A percentile compares a stretch with the other conserved stretches of the same genome.
phyloP scores from a whole-genome alignment of 2,329 filamentous ascomycete genomes.

The Pseudogymnoascus sp. region DNA sequence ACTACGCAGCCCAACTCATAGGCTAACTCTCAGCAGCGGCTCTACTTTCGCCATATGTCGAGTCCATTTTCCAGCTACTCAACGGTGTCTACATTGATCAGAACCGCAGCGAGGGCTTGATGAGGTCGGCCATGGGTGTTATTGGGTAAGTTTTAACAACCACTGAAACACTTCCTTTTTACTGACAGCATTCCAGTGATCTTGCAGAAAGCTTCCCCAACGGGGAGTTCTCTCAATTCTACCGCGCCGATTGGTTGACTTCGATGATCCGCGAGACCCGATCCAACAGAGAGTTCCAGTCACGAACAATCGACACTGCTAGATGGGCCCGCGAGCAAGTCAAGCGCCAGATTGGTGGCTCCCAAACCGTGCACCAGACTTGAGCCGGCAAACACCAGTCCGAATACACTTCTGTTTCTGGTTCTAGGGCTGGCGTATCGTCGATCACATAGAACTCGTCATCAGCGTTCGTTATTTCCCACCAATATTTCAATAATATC shows the following conservation, averaged over 20 bases:
- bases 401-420: conserved; percentile 3
- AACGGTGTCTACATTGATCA: conserved; percentile 71
- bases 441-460: conserved; percentile 11
- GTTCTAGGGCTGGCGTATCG: conserved; percentile 6
- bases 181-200: conserved; percentile 52
- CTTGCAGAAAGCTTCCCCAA: conserved; percentile 88
- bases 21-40: conserved; percentile 45
- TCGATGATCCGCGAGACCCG: conserved; percentile 87
- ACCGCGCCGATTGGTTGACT: conserved; percentile 87
- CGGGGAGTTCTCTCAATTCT: conserved; percentile 75
- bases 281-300: conserved; percentile 75
- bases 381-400: conserved; percentile 18
- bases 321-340: conserved; percentile 97
- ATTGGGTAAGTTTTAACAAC: conserved; percentile 64
- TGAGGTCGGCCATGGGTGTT: conserved; percentile 94
- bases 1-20: not conserved
- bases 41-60: conserved; percentile 68
- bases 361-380: conserved; percentile 28
- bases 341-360: conserved; percentile 71
- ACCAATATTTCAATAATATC: conserved; percentile 11
- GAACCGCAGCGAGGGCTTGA: conserved; percentile 83
- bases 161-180: not conserved
- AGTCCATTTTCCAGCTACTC: conserved; percentile 80
- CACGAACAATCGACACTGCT: conserved; percentile 85
- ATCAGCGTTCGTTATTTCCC: conserved; percentile 10